These are phyloP conservation scores for Dimocarpus longan DNA, from an alignment of 345 rosid genomes.

Conservation along the genomic window DNA sequence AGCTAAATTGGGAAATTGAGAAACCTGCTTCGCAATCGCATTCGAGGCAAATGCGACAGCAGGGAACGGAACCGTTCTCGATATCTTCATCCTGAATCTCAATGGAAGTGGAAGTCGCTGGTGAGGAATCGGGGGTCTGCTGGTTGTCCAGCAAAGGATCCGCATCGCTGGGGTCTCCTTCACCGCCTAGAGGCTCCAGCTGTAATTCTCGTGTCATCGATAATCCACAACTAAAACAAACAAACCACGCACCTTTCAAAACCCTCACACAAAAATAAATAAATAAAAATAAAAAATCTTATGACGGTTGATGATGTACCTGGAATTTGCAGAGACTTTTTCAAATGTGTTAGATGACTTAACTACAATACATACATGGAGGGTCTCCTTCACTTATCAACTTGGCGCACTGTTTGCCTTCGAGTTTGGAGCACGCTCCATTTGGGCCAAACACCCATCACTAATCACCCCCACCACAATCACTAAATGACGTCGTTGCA, in stretches of 20 bases:
- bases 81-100: constrained; percentile 70
- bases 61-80: constrained; percentile 67
- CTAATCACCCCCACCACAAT: no score
- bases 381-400: background rate
- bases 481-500: no score
- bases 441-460: no score
- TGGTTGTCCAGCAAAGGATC: constrained; percentile 63
- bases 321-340: constrained; percentile 13
- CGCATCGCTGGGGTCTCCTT: constrained; percentile 54
- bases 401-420: background rate
- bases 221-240: background rate
- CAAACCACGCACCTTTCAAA: background rate
- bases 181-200: constrained; percentile 48
- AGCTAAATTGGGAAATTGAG: background rate
- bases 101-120: constrained; percentile 33
- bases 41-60: constrained; percentile 95
- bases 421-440: no score
- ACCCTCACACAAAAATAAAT: background rate
- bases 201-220: constrained; percentile 72
- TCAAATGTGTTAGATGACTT: background rate
- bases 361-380: background rate
- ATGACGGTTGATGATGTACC: background rate
- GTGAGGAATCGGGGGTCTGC: constrained; percentile 35
- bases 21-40: constrained; percentile 72
- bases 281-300: no score